phyloP scores from a whole-genome alignment of 2,329 filamentous ascomycete genomes.

The Clarireedia homoeocarpa region DNA sequence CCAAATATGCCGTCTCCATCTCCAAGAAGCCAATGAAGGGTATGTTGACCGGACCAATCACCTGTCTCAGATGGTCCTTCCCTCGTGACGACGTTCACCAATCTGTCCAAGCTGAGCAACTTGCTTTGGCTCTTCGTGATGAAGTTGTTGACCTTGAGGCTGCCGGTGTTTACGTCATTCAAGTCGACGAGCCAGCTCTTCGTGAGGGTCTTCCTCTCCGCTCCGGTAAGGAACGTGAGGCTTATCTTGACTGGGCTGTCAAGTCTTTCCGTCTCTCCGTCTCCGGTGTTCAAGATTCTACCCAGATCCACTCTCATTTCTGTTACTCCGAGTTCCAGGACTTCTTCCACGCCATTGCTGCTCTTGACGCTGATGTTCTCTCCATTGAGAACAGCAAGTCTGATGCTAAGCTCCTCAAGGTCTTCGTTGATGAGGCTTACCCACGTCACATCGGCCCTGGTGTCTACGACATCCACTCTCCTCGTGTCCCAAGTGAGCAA shows the following conservation, averaged over 20 bases:
- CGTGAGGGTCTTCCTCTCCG: conserved; percentile 99
- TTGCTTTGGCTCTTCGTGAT: conserved; percentile 94
- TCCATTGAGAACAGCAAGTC: conserved; percentile 99
- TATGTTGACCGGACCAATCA: conserved; percentile 99
- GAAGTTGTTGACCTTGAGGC: conserved; percentile 97
- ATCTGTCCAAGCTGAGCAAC: conserved; percentile 97
- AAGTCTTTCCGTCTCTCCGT: conserved; percentile 96
- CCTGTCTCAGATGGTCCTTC: conserved; percentile 99
- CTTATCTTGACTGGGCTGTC: conserved; percentile 95
- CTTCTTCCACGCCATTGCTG: conserved; percentile 99
- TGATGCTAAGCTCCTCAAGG: conserved; percentile 96
- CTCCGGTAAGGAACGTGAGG: conserved; percentile 85
- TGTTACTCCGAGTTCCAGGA: conserved; percentile 99
- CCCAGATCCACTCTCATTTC: conserved; percentile 99
- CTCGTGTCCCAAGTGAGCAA: conserved; percentile 91
- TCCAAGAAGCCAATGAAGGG: conserved; percentile 99
- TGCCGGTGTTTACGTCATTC: conserved; percentile 94
- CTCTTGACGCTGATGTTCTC: conserved; percentile 94
- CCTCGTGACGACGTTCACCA: conserved; percentile 99
- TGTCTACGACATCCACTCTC: conserved; percentile 99
- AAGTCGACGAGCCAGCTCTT: conserved; percentile 97
- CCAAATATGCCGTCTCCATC: conserved; percentile 93
- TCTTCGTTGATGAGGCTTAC: conserved; percentile 96
- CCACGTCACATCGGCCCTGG: conserved; percentile 97
- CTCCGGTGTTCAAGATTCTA: conserved; percentile 86